Evolutionary conservation across 305 asterid genomes (phyloP).

Genomic region (Fraxinus albicans): DNA sequence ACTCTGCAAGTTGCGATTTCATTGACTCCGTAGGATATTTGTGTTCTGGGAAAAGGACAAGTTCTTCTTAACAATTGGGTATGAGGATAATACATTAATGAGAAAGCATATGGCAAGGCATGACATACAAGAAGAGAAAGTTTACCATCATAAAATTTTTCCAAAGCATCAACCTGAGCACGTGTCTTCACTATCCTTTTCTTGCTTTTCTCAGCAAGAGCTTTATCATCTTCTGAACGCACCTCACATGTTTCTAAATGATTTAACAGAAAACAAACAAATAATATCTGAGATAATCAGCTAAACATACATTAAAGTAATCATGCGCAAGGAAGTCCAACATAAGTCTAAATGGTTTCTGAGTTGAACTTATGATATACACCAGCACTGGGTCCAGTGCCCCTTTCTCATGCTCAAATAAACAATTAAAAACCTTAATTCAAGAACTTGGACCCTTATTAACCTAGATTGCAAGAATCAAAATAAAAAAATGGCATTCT

Average conservation of each 20-base stretch:
- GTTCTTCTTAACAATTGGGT: slow-evolving; percentile 1
- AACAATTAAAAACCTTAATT: not conserved
- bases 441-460: not conserved
- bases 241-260: slow-evolving; percentile 40
- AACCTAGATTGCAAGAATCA: not conserved
- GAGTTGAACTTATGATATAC: slow-evolving; percentile 3
- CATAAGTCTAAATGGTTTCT: not conserved
- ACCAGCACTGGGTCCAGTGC: not conserved
- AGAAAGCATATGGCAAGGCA: not conserved
- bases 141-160: slow-evolving; percentile 52
- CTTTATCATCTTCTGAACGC: slow-evolving; percentile 67
- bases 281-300: slow-evolving; percentile 3
- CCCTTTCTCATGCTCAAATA: not conserved
- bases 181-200: slow-evolving; percentile 73
- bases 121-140: slow-evolving; percentile 12
- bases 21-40: slow-evolving; percentile 69
- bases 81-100: not conserved
- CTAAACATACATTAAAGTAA: slow-evolving; percentile 17
- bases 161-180: slow-evolving; percentile 72
- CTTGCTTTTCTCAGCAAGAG: slow-evolving; percentile 52
- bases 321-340: not conserved
- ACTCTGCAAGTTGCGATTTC: slow-evolving; percentile 70
- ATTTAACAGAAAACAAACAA: slow-evolving; percentile 20
- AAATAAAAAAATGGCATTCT: not conserved
- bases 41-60: slow-evolving; percentile 46